Evolutionary conservation across 352 stramenopile species (phyloP).

Genomic region (Phytophthora podocarpi): DNA sequence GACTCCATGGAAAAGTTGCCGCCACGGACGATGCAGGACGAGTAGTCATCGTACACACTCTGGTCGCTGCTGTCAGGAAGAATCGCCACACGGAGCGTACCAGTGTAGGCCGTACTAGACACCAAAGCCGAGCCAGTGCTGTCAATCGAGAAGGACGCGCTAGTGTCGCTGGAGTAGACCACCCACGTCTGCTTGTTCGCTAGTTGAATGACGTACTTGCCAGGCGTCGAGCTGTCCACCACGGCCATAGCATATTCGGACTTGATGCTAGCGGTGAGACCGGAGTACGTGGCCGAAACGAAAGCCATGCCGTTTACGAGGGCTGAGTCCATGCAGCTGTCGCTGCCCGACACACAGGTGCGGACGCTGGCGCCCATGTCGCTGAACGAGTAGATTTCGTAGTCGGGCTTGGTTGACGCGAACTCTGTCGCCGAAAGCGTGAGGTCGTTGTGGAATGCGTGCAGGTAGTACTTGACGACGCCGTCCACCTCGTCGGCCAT

Average conservation of each 20-base stretch:
- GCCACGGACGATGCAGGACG: constrained; percentile 60
- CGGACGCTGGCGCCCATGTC: constrained; percentile 65
- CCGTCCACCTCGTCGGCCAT: constrained; percentile 53
- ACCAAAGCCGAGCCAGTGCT: constrained; percentile 42
- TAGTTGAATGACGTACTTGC: constrained; percentile 67
- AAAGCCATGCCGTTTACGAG: constrained; percentile 84
- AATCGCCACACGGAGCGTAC: constrained; percentile 66
- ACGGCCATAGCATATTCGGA: constrained; percentile 59
- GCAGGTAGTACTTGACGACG: constrained; percentile 69
- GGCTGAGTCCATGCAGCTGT: constrained; percentile 58
- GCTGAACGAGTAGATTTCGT: constrained; percentile 74
- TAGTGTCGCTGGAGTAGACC: constrained; percentile 58
- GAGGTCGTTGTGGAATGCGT: constrained; percentile 74
- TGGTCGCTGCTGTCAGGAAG: constrained; percentile 42
- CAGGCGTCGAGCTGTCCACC: constrained; percentile 39
- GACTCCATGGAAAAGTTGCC: constrained; percentile 53
- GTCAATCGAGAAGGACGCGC: constrained; percentile 51
- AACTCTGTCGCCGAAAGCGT: constrained; percentile 75
- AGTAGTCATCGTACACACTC: constrained; percentile 65
- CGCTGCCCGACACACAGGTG: constrained; percentile 42
- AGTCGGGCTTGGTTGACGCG: constrained; percentile 48
- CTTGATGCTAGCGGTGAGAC: constrained; percentile 54
- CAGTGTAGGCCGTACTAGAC: constrained; percentile 47
- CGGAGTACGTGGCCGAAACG: constrained; percentile 64
- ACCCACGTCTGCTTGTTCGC: constrained; percentile 80